phyloP scores from a whole-genome alignment of 148 eudicot genomes.

The Fagopyrum esculentum region DNA sequence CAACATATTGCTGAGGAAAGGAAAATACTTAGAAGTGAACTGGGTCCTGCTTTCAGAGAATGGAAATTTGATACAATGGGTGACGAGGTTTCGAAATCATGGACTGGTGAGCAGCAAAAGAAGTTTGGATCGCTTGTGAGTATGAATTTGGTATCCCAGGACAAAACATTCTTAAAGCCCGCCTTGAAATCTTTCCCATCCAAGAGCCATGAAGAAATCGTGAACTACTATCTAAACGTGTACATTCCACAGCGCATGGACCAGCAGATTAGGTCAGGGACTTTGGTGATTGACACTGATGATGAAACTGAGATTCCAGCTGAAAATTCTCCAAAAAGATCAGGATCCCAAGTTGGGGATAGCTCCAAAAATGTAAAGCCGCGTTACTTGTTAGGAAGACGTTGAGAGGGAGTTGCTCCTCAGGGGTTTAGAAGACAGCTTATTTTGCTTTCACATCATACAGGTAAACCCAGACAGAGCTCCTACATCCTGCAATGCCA shows the following conservation, averaged over 20 bases:
- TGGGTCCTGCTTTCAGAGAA: constrained; percentile 48
- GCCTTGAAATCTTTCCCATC: constrained; percentile 31
- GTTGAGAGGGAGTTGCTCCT: constrained; percentile 18
- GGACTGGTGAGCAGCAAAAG: constrained; percentile 42
- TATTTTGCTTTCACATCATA: background rate
- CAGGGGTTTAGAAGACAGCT: background rate
- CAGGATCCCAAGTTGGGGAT: constrained; percentile 18
- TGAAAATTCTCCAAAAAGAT: constrained; percentile 38
- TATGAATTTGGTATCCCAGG: constrained; percentile 30
- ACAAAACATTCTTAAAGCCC: constrained; percentile 39
- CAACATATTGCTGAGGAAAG: constrained; percentile 41
- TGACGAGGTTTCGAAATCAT: constrained; percentile 42
- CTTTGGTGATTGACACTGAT: constrained; percentile 46
- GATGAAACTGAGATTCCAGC: constrained; percentile 30
- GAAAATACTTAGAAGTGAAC: constrained; percentile 28
- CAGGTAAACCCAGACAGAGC: background rate
- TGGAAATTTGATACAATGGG: constrained; percentile 80
- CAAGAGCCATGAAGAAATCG: constrained; percentile 32
- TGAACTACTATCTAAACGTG: constrained; percentile 66
- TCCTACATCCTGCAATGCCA: background rate
- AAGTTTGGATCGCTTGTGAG: constrained; percentile 39
- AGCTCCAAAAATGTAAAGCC: constrained; percentile 31
- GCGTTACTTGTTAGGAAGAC: constrained; percentile 40
- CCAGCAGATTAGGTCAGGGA: constrained; percentile 36
- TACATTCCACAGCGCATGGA: constrained; percentile 51